phyloP scores from a whole-genome alignment of 768 basidiomycete genomes.

The Leccinum rimulosum region DNA sequence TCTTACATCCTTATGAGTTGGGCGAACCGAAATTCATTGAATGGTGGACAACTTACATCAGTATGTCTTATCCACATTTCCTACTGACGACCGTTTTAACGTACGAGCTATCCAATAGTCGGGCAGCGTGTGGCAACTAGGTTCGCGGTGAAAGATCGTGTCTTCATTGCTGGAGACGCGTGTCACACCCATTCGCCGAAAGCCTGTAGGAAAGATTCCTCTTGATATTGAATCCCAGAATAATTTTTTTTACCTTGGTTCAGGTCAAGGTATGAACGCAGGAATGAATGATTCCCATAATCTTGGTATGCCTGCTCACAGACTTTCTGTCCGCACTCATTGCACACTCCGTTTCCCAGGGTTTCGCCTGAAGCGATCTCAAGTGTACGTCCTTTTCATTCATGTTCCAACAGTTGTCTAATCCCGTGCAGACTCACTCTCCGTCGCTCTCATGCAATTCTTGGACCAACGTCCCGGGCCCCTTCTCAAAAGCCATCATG shows the following conservation, averaged over 20 bases:
- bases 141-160: conserved; percentile 57
- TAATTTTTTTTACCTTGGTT: not conserved
- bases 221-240: not conserved
- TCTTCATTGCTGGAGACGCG: conserved; percentile 78
- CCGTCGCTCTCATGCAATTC: too few species aligned
- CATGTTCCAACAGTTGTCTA: too few species aligned
- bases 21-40: conserved; percentile 47
- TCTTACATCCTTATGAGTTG: conserved; percentile 56
- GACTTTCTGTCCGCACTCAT: too few species aligned
- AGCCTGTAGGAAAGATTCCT: conserved; percentile 40
- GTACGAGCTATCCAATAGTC: conserved; percentile 37
- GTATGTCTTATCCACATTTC: conserved; percentile 35
- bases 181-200: conserved; percentile 70
- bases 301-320: conserved; percentile 39
- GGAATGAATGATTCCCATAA: conserved; percentile 77
- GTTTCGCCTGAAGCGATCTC: too few species aligned
- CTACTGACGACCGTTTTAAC: not conserved
- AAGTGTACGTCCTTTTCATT: too few species aligned
- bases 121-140: conserved; percentile 71
- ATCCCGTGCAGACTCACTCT: too few species aligned
- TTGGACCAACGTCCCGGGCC: too few species aligned
- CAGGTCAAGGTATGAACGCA: conserved; percentile 76
- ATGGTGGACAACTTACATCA: conserved; percentile 75
- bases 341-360: too few species aligned
- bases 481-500: too few species aligned